Evolutionary conservation across 2,329 filamentous ascomycete genomes (phyloP).

Genomic region (Hymenoscyphus repandus): DNA sequence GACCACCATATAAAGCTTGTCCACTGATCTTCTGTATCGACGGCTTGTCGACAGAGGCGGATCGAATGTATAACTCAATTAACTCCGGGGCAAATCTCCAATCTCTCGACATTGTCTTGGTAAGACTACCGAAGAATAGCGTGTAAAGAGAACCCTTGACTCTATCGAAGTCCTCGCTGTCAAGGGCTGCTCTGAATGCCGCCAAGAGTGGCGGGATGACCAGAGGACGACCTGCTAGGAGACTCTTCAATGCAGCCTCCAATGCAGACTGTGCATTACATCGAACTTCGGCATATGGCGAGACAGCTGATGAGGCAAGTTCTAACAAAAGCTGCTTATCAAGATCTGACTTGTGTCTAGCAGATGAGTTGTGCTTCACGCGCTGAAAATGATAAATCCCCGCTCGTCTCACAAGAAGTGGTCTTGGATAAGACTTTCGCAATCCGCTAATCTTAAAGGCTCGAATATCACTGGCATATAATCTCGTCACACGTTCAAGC

Average conservation of each 20-base stretch:
- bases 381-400: conserved; percentile 93
- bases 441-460: conserved; percentile 93
- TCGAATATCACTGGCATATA: conserved; percentile 81
- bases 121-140: conserved; percentile 78
- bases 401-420: conserved; percentile 85
- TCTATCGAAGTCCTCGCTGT: conserved; percentile 75
- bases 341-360: conserved; percentile 81
- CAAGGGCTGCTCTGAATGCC: conserved; percentile 72
- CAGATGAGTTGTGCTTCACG: conserved; percentile 87
- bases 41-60: conserved; percentile 84
- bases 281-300: conserved; percentile 92
- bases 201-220: conserved; percentile 85
- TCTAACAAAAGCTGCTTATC: conserved; percentile 83
- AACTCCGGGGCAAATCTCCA: conserved; percentile 94
- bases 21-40: conserved; percentile 88
- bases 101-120: conserved; percentile 82
- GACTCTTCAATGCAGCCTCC: conserved; percentile 86
- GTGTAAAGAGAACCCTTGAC: conserved; percentile 96
- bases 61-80: conserved; percentile 83
- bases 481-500: conserved; percentile 76
- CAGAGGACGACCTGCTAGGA: conserved; percentile 81
- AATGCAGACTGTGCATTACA: conserved; percentile 86
- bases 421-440: conserved; percentile 86
- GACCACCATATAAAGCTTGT: conserved; percentile 67
- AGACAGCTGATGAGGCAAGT: conserved; percentile 83